Evolutionary conservation across 441 rosid species (phyloP).

Genomic region (Breynia disticha): DNA sequence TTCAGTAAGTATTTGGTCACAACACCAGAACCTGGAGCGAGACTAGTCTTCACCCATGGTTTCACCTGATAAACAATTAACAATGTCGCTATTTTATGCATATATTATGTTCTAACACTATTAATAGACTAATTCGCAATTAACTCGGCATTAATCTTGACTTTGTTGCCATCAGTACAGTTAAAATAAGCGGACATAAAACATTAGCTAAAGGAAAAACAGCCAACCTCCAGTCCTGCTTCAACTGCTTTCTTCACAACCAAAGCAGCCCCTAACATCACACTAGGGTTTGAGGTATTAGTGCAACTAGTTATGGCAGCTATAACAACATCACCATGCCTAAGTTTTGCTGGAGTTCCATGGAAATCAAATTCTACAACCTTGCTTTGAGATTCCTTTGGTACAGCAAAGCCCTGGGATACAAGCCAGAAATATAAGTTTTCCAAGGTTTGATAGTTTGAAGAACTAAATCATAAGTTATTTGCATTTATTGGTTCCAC

Average conservation of each 20-base stretch:
- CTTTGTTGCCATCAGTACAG: background rate
- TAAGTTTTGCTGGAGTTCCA: conserved; percentile 62
- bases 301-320: conserved; percentile 98
- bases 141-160: background rate
- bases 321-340: conserved; percentile 89
- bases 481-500: too few relatives aligned
- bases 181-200: background rate
- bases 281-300: conserved; percentile 93
- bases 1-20: conserved; percentile 75
- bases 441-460: too few relatives aligned
- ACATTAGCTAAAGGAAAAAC: conserved; percentile 4
- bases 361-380: conserved; percentile 59
- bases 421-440: conserved; percentile 7
- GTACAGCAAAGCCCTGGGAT: conserved; percentile 73
- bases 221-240: conserved; percentile 59
- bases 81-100: background rate
- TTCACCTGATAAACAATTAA: conserved; percentile 44
- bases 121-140: background rate
- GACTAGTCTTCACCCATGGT: conserved; percentile 93
- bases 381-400: conserved; percentile 74
- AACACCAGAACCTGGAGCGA: conserved; percentile 95
- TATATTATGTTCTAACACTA: background rate
- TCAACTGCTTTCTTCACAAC: conserved; percentile 92
- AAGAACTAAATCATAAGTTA: too few relatives aligned
- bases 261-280: conserved; percentile 95